Evolutionary conservation across 75 land plant genomes (phyloP).

Genomic region (Selaginella moellendorffii): DNA sequence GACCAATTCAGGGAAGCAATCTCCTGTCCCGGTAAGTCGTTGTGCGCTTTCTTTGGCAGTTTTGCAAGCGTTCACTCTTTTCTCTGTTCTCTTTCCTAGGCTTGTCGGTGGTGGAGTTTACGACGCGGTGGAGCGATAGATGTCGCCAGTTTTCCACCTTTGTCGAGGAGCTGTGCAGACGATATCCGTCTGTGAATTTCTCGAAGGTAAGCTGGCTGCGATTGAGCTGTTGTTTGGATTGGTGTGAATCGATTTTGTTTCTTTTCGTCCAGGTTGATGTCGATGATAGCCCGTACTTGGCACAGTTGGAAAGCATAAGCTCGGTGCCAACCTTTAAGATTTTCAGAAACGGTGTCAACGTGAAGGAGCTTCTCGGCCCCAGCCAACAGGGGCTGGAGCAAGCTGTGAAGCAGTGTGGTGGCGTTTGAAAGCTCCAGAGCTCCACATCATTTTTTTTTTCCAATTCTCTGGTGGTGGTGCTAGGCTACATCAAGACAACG

Average conservation of each 20-base stretch:
- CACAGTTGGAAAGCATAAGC: conserved; percentile 46
- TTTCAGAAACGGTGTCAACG: conserved; percentile 53
- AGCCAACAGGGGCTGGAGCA: conserved; percentile 51
- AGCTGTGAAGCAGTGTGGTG: conserved; percentile 36
- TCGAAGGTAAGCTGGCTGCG: conserved; percentile 35
- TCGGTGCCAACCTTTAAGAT: conserved; percentile 74
- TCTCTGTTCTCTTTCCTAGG: conserved; percentile 29
- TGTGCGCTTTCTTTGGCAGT: not conserved
- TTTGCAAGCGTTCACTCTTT: not conserved
- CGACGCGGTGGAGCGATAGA: conserved; percentile 26
- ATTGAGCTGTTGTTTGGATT: not conserved
- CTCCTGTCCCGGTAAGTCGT: conserved; percentile 30
- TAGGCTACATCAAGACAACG: no score
- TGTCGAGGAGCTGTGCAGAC: conserved; percentile 48
- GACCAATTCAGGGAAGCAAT: conserved; percentile 49
- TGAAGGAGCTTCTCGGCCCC: conserved; percentile 65
- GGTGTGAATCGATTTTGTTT: no score
- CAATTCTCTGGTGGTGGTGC: no score
- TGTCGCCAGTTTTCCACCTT: conserved; percentile 37
- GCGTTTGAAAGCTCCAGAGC: not conserved
- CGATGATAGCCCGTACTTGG: conserved; percentile 37
- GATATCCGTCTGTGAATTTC: conserved; percentile 50
- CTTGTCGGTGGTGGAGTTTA: conserved; percentile 54
- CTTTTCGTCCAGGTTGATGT: conserved; percentile 44
- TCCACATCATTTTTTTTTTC: not conserved